phyloP scores from a whole-genome alignment of 2,329 filamentous ascomycete species.

The Bipolaris victoriae region DNA sequence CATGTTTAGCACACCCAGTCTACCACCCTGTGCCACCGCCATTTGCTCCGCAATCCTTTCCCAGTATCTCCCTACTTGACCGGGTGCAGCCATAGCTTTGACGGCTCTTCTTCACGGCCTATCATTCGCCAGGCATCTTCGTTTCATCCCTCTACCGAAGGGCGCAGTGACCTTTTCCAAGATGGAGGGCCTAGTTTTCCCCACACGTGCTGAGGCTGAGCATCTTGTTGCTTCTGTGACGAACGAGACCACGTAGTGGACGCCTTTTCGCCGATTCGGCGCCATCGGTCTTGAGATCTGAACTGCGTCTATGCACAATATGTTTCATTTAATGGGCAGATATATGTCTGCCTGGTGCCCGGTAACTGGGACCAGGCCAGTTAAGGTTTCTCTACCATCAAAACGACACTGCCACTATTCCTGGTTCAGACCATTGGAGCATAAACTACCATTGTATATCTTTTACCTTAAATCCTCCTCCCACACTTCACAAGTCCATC shows the following conservation, averaged over 20 bases:
- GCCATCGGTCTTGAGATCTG: slow-evolving; percentile 19
- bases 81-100: slow-evolving; percentile 19
- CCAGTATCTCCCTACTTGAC: slow-evolving; percentile 10
- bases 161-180: slow-evolving; percentile 20
- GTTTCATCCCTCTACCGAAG: slow-evolving; percentile 14
- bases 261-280: slow-evolving; percentile 29
- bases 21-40: slow-evolving; percentile 36
- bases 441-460: slow-evolving; percentile 21
- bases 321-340: slow-evolving; percentile 29
- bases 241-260: slow-evolving; percentile 30
- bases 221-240: slow-evolving; percentile 20
- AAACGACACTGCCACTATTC: slow-evolving; percentile 14
- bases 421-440: slow-evolving; percentile 28
- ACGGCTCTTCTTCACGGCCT: slow-evolving; percentile 8
- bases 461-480: slow-evolving; percentile 18
- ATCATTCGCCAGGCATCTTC: slow-evolving; percentile 25
- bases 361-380: slow-evolving; percentile 12
- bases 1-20: slow-evolving; percentile 13
- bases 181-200: slow-evolving; percentile 25
- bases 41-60: slow-evolving; percentile 19
- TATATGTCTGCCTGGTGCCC: slow-evolving; percentile 37
- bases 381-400: slow-evolving; percentile 16
- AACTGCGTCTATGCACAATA: slow-evolving; percentile 25
- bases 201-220: slow-evolving; percentile 42
- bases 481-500: background rate